Evolutionary conservation across 2,329 filamentous ascomycete genomes (phyloP), one percentile per base, ranked within the genome.

Genomic region (Aureobasidium lini): DNA sequence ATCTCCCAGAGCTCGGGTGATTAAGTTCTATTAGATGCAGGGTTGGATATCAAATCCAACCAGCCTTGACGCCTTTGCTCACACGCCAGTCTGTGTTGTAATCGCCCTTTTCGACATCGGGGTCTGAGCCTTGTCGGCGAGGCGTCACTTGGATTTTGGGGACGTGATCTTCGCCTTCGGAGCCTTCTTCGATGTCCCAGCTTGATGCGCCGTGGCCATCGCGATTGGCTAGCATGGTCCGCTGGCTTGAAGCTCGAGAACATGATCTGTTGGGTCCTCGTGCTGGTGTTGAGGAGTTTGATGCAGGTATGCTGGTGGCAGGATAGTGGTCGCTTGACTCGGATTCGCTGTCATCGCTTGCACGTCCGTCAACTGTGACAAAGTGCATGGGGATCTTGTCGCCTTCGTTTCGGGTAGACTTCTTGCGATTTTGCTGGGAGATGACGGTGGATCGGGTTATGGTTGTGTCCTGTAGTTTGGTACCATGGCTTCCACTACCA

Each of bases 31-130:
- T 2, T 18, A 2, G 9, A 11, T 1, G 34, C 10, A 13, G 28
- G 18, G 9, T 15, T 10, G 16, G 18, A 57, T 47, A 37, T 46
- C 42, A 57, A 9, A 57, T 39, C 53, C 53, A 57, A 15, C 53
- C 42, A 23, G 53, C 42, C 23, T 57, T 57, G 32, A 57, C 34
- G 23, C 53, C 53, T 47, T 57, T 57, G 32, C 42, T 46, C 11
- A 57, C 34, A 5, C 53, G 40, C 53, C 53, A 57, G 23, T 57
- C 53, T 6, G 53, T 46, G 23, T 57, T 57, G 18, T 37, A 57
- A n/a, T 36, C 15, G 15, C 37, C 42, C 2, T 15, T 37, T n/a
- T 47, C 53, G 8, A 57, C 18, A 18, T 46, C 42, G 10, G 31
- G 53, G 4, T 31, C 40, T n/a, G 40, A 11, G 29, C 16, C 31